Conservation (phyloP, 2,329 filamentous ascomycete genomes). For the Emericellopsis cladophorae region DNA sequence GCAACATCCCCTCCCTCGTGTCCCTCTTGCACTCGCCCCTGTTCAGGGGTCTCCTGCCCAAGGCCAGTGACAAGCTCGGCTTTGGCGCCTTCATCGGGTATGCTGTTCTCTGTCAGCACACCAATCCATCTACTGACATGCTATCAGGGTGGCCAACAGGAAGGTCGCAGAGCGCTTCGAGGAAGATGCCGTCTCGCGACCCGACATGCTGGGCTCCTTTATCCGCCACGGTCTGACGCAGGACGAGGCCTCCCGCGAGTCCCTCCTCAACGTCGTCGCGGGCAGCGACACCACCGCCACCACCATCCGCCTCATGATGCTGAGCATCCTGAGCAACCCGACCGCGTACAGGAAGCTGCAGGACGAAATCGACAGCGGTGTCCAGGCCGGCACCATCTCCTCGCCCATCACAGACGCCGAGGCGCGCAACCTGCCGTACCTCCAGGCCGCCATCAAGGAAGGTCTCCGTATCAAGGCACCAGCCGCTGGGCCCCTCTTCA, state of each 20-base stretch:
- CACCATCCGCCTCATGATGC: conserved; percentile 36
- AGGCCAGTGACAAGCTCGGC: conserved; percentile 22
- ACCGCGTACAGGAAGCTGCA: conserved; percentile 31
- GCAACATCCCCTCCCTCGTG: conserved; percentile 26
- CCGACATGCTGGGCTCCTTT: conserved; percentile 28
- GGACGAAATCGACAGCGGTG: conserved; percentile 12
- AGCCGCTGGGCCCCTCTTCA: conserved; percentile 21
- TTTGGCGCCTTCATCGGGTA: conserved; percentile 23
- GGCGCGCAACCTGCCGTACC: conserved; percentile 24
- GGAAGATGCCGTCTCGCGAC: conserved; percentile 7
- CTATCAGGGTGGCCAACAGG: conserved; percentile 2
- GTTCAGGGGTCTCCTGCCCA: conserved; percentile 26
- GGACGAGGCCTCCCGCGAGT: conserved; percentile 15
- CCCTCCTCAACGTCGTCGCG: conserved; percentile 20
- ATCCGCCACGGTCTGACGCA: conserved; percentile 21
- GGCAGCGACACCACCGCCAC: conserved; percentile 32
- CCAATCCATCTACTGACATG: too few relatives aligned
- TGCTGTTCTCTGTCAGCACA: background rate
- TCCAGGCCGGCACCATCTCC: conserved; percentile 11
- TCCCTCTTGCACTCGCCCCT: conserved; percentile 26
- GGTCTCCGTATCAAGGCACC: conserved; percentile 24
- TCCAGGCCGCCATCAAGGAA: conserved; percentile 38
- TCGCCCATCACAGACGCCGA: conserved; percentile 16
- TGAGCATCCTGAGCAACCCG: conserved; percentile 38
- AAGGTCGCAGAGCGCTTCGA: conserved; percentile 10